Evolutionary conservation across 148 eudicot genomes (phyloP), one percentile per base, ranked within the genome.

Genomic region (Camellia japonica): DNA sequence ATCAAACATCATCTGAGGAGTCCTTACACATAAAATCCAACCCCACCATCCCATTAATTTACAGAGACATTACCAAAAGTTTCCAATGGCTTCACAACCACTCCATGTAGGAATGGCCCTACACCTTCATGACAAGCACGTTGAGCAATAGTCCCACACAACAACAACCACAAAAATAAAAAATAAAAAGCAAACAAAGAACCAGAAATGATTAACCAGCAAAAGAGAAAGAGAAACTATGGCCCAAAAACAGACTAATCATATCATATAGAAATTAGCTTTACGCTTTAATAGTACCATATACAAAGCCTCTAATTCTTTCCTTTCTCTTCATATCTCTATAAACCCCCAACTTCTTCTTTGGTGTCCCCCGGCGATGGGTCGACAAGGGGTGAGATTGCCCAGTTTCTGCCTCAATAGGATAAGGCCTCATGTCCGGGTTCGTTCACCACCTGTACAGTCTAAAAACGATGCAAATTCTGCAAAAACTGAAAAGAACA

Each of bases 361-460:
- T 19, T 49, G 30, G 15, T 12, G 42, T 23, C 23, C 7, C 7
- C 6, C 42, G 76, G 62, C 76, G 18, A 87, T 91, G 93, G 91
- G 88, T 3, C 76, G 78, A 85, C 79, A 15, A 23, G 86, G 83
- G n/a, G 80, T 81, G 2, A 90, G 81, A 68, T 63, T 92, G 83
- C 93, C 88, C 30, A 47, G 82, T 63, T 90, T 90, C 83, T 92
- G 93, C 85, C 82, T 92, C 8, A 90, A 88, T 64, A 89, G 84
- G 70, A 87, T 92, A 76, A 90, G 96, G 87, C 96, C 93, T 71
- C 85, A 86, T 66, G 89, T 83, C 51, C 86, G 86, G 59, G 87
- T 89, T n/a, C 92, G 88, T 20, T 85, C 86, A 4, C 83, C 85
- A 0, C 61, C 83, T 13, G 11, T 82, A 3, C 83, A 79, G 12